Evolutionary conservation across 192 early-diverging fungal genomes (phyloP).

Genomic region (Linderina pennispora): DNA sequence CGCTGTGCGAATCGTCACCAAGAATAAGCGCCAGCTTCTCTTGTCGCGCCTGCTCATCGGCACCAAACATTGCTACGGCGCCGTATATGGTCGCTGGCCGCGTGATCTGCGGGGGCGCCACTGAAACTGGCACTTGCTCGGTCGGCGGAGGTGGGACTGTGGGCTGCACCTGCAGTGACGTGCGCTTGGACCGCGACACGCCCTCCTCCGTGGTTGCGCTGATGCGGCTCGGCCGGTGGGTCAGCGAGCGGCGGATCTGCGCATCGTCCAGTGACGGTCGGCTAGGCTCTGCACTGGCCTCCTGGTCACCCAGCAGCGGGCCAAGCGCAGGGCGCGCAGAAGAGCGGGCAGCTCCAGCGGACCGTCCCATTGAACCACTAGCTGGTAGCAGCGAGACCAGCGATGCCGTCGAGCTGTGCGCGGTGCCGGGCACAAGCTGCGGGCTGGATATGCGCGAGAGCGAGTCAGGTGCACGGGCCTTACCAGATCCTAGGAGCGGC

Average conservation of each 20-base stretch:
- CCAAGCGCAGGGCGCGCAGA: no score
- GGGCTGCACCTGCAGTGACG: conserved; percentile 27
- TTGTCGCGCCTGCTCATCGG: conserved; percentile 28
- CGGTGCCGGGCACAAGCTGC: conserved; percentile 19
- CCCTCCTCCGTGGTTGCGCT: conserved; percentile 34
- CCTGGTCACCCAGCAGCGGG: conserved; percentile 26
- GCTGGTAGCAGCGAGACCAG: conserved; percentile 23
- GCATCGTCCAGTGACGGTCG: conserved; percentile 42
- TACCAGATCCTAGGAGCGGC: no score
- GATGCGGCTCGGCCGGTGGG: conserved; percentile 32
- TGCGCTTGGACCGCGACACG: conserved; percentile 14
- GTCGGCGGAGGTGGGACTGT: not conserved
- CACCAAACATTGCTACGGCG: conserved; percentile 13
- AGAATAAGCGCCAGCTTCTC: conserved; percentile 36
- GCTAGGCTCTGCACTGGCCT: conserved; percentile 31
- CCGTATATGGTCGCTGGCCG: conserved; percentile 41
- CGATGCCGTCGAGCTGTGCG: conserved; percentile 35
- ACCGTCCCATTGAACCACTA: conserved; percentile 25
- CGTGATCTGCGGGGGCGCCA: conserved; percentile 5
- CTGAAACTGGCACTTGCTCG: not conserved
- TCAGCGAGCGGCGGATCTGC: conserved; percentile 21
- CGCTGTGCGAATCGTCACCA: conserved; percentile 21
- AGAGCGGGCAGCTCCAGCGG: conserved; percentile 2
- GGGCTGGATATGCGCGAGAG: conserved; percentile 27
- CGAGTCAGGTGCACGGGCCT: conserved; percentile 11